Base-by-base conservation (phyloP, 331 rosid species). In the Prunus yedoensis region DNA sequence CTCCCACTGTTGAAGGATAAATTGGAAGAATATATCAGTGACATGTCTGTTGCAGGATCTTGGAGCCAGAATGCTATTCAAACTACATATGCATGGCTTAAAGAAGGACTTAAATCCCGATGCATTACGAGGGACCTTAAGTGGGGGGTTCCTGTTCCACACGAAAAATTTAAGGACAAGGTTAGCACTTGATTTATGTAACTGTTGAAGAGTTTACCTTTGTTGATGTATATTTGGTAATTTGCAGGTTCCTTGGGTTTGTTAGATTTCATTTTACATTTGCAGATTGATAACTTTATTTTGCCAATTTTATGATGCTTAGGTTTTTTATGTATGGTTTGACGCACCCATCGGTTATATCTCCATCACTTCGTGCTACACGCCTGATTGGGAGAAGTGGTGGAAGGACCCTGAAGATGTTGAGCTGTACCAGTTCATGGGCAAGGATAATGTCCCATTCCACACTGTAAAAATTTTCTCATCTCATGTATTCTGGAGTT, bases 381-480 rank as follows among this genome's bases (percentile, higher is more conserved):
- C 73, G 20, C 27, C 80, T 17, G 77, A 80, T 45, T 75, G 84
- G 84, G 80, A 69, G 73, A 75, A 60, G 67, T 80, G 80, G 83
- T 80, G 79, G 84, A 80, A 75, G 80, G 69, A 80, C 60, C 80
- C 62, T 2, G 43, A 75, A 62, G 70, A 80, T 75, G 77, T 80
- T 15, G 84, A 75, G 79, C 27, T 75, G 38, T 75, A 62, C 32
- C 84, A 74, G 73, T 80, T 80, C 66, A 80, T 80, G 84, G 84
- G 68, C n/a, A 80, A 75, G 60, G 80, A 80, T 38, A 80, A 75
- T 60, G 84, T 80, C 68, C 84, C 84, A 18, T 80, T 80, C 61
- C 79, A 75, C 66, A 80, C 77, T 1, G 79, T 80, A 61, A 74
- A 54, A 10, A 1, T 0, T 6, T 35, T 68, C 25, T 66, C 64